A percentile compares a stretch with the other conserved stretches of the same genome.
Conservation (phyloP, 345 rosid genomes). For the Lenwebbia sp. region DNA sequence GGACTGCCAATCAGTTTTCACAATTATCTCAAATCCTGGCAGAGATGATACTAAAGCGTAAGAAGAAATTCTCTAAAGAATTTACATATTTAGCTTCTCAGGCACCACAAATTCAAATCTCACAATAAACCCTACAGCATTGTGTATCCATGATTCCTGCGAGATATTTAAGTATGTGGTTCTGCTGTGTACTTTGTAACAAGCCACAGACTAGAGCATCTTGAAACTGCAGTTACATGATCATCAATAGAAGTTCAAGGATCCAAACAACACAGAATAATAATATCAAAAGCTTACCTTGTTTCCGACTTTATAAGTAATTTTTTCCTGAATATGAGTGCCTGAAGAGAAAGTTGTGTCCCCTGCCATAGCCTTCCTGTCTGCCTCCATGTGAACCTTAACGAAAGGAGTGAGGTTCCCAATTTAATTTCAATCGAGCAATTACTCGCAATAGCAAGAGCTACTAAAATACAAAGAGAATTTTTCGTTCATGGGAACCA, state of each 20-base stretch:
- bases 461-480: not conserved
- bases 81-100: not conserved
- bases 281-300: constrained; percentile 34
- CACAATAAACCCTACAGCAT: not conserved
- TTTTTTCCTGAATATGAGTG: constrained; percentile 46
- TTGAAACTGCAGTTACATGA: not conserved
- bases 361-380: constrained; percentile 57
- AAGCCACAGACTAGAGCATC: not conserved
- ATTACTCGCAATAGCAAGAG: not conserved
- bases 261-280: not conserved
- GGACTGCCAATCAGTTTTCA: not conserved
- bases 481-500: not conserved
- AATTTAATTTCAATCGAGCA: not conserved
- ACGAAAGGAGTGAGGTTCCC: not conserved
- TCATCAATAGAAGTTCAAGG: not conserved
- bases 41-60: not conserved
- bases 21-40: not conserved
- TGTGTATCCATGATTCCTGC: not conserved
- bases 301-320: constrained; percentile 61
- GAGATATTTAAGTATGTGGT: not conserved
- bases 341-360: constrained; percentile 23
- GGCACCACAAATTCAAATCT: not conserved
- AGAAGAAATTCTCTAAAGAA: not conserved
- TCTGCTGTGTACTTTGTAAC: not conserved
- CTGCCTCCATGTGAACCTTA: constrained; percentile 96